Evolutionary conservation across 257 asterid species (phyloP).

Genomic region (Petrea volubilis): DNA sequence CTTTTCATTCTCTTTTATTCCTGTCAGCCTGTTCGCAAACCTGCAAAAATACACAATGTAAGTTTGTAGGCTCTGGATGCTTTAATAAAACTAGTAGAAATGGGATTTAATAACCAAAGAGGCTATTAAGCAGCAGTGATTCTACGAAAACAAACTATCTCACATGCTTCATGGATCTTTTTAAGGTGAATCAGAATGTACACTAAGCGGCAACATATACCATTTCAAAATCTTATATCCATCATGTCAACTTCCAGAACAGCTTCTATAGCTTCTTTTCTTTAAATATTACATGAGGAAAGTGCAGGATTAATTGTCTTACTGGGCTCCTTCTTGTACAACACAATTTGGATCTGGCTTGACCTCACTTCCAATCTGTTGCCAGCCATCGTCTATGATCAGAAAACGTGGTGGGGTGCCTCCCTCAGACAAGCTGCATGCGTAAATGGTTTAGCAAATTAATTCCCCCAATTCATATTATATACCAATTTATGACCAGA

Average conservation of each 20-base stretch:
- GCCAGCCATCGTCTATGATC: constrained; percentile 99
- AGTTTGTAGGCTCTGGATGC: too few species aligned
- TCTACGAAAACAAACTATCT: too few species aligned
- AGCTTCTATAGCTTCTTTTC: too few species aligned
- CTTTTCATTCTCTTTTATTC: constrained; percentile 83
- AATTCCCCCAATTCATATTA: not conserved
- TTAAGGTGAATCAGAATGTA: too few species aligned
- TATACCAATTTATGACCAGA: not conserved
- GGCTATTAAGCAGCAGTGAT: too few species aligned
- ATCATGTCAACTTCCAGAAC: too few species aligned
- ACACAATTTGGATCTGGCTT: constrained; percentile 58
- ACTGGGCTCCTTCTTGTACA: constrained; percentile 94
- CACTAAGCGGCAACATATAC: too few species aligned
- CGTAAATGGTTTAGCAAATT: constrained; percentile 8
- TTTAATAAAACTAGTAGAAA: too few species aligned
- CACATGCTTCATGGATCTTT: too few species aligned
- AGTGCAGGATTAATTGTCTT: constrained; percentile 34
- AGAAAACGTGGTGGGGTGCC: constrained; percentile 90
- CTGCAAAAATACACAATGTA: constrained; percentile 38
- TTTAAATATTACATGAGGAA: too few species aligned
- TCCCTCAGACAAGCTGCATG: constrained; percentile 82
- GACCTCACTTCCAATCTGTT: constrained; percentile 76
- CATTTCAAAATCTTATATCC: too few species aligned
- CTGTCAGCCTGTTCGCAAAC: constrained; percentile 83
- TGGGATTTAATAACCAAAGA: too few species aligned